phyloP scores from a whole-genome alignment of 1,284 basidiomycete species.

The Ceratobasidium sp. region DNA sequence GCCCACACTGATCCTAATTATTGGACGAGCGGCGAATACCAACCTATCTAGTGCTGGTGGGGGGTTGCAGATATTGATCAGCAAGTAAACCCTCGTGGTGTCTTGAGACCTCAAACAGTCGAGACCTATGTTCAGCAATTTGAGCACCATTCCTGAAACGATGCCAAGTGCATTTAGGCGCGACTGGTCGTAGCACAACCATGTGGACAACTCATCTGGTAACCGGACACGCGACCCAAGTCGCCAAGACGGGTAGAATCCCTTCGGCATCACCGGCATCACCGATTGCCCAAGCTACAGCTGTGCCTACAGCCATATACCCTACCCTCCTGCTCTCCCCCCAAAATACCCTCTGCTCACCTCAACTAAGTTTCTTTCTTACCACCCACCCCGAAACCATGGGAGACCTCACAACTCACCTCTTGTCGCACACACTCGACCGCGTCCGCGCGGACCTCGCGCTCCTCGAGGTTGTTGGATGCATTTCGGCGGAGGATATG shows the following conservation, averaged over 20 bases:
- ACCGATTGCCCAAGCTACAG: background rate
- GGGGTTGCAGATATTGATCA: too few relatives aligned
- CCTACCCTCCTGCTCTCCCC: background rate
- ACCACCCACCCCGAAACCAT: background rate
- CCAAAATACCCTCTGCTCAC: too few relatives aligned
- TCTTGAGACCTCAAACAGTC: too few relatives aligned
- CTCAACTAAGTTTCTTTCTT: too few relatives aligned
- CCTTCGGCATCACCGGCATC: constrained; percentile 4
- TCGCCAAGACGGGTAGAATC: constrained; percentile 14
- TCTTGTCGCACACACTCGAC: constrained; percentile 22
- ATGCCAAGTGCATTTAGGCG: too few relatives aligned
- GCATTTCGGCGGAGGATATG: constrained; percentile 20
- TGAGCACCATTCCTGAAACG: too few relatives aligned
- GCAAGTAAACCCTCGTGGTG: too few relatives aligned
- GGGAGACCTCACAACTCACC: constrained; percentile 18
- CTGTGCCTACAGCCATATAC: background rate
- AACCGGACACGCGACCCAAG: background rate
- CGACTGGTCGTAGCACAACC: too few relatives aligned
- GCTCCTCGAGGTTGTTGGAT: constrained; percentile 20
- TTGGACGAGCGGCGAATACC: too few relatives aligned
- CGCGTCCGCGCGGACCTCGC: constrained; percentile 32
- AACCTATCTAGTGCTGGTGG: too few relatives aligned
- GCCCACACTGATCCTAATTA: too few relatives aligned
- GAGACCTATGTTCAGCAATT: too few relatives aligned
- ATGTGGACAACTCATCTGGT: background rate